phyloP scores from a whole-genome alignment of 1,139 yeast species.

The Diutina siamensis region DNA sequence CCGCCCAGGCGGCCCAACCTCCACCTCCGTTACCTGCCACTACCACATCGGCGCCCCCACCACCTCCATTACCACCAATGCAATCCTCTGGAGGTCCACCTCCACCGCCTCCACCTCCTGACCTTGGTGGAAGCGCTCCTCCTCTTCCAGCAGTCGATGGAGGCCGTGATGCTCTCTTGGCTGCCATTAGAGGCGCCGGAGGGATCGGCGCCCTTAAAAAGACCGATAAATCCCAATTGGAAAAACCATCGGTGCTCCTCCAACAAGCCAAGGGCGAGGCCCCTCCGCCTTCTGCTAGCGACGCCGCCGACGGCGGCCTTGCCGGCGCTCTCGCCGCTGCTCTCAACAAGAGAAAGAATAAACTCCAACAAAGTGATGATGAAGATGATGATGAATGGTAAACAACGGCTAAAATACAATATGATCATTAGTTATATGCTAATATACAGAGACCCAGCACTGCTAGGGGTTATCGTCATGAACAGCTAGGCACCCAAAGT shows the following conservation, averaged over 20 bases:
- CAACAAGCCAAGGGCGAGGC: constrained; percentile 62
- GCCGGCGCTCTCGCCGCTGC: constrained; percentile 91
- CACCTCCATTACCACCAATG: constrained; percentile 20
- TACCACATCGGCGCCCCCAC: constrained; percentile 8
- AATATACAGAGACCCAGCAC: not conserved
- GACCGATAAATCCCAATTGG: constrained; percentile 76
- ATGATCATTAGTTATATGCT: not conserved
- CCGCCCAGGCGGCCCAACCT: constrained; percentile 13
- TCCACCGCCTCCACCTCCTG: constrained; percentile 18
- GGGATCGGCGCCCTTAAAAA: constrained; percentile 48
- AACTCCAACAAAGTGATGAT: constrained; percentile 76
- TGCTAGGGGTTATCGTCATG: not conserved
- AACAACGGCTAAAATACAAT: not conserved
- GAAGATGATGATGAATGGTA: constrained; percentile 74
- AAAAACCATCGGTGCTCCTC: constrained; percentile 59
- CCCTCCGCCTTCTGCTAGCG: constrained; percentile 20
- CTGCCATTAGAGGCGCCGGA: constrained; percentile 78
- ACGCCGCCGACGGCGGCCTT: constrained; percentile 37
- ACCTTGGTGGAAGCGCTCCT: constrained; percentile 13
- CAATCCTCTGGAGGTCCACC: constrained; percentile 13
- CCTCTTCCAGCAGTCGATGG: constrained; percentile 29
- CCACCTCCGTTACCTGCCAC: constrained; percentile 23
- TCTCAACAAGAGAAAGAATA: constrained; percentile 65
- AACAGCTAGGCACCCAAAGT: constrained; percentile 2
- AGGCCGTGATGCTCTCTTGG: constrained; percentile 72